Evolutionary conservation across 1,284 basidiomycete genomes (phyloP).

Genomic region (Pseudozyma sp.): DNA sequence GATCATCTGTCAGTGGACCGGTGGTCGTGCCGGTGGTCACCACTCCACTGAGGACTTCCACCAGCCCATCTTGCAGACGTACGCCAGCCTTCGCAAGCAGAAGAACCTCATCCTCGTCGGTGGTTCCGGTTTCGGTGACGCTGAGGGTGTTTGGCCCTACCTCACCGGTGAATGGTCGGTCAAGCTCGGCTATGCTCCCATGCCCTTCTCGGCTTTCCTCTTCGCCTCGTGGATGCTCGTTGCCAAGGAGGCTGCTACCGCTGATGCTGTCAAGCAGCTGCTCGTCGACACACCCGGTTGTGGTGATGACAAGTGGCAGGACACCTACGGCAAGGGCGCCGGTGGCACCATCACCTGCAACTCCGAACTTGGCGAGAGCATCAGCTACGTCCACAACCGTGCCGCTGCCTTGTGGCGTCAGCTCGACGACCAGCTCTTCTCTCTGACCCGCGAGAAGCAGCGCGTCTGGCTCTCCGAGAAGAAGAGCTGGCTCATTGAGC

Average conservation of each 20-base stretch:
- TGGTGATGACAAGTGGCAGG: constrained; percentile 90
- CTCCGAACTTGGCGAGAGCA: constrained; percentile 97
- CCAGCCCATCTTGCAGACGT: constrained; percentile 91
- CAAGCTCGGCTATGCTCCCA: constrained; percentile 86
- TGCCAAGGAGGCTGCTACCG: constrained; percentile 96
- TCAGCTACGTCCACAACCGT: constrained; percentile 90
- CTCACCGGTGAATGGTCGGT: constrained; percentile 95
- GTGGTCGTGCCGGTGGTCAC: constrained; percentile 98
- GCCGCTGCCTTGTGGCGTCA: constrained; percentile 98
- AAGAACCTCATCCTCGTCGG: constrained; percentile 89
- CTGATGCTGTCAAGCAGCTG: constrained; percentile 91
- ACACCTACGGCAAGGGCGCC: constrained; percentile 86
- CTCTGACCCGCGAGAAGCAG: constrained; percentile 93
- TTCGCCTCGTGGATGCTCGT: constrained; percentile 98
- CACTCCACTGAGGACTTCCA: constrained; percentile 99
- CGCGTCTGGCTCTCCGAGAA: constrained; percentile 86
- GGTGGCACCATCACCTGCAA: constrained; percentile 96
- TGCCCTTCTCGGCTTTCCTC: constrained; percentile 97
- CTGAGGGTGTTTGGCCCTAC: constrained; percentile 97
- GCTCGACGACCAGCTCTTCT: constrained; percentile 91
- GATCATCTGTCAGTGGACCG: constrained; percentile 99
- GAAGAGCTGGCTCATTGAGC: constrained; percentile 87
- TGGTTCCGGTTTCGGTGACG: constrained; percentile 96
- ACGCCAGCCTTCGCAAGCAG: constrained; percentile 87
- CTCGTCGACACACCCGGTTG: constrained; percentile 95